A percentile compares a stretch with the other conserved stretches of the same genome.
Conservation (phyloP, 129 eudicot genomes). For the Chrysanthemum lavandulifolium region DNA sequence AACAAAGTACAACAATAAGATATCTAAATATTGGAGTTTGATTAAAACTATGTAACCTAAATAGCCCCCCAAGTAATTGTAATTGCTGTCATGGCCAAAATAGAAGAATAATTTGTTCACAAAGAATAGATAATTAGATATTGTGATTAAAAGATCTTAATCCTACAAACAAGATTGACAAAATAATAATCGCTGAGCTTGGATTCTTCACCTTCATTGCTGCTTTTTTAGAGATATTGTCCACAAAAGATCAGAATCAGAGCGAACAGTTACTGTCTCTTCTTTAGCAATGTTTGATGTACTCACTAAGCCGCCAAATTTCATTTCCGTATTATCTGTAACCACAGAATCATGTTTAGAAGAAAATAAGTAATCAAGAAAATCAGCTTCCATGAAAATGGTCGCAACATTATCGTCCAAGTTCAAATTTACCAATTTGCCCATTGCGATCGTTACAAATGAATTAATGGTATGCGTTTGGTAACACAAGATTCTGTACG, state of each 20-base stretch:
- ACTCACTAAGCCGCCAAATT: constrained; percentile 86
- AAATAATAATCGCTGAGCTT: not conserved
- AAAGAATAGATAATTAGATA: not conserved
- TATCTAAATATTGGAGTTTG: not conserved
- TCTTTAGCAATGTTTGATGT: constrained; percentile 74
- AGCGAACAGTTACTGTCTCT: constrained; percentile 55
- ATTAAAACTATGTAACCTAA: not conserved
- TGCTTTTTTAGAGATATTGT: constrained; percentile 72
- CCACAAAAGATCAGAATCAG: constrained; percentile 90
- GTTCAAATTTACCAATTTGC: constrained; percentile 3
- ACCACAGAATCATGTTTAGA: not conserved
- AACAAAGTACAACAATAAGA: not conserved
- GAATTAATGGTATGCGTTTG: not conserved
- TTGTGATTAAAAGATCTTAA: not conserved
- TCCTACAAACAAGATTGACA: not conserved
- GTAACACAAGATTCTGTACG: not conserved
- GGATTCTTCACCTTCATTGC: constrained; percentile 22
- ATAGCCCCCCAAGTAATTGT: not conserved
- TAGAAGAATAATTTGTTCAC: not conserved
- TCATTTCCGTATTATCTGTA: constrained; percentile 78
- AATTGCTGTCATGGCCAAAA: not conserved
- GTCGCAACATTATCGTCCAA: not conserved
- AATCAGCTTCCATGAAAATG: no score
- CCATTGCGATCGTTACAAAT: not conserved
- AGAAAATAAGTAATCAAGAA: not conserved